Base-by-base conservation (phyloP, 495 filamentous ascomycete species). In the Aspergillus sparsus region DNA sequence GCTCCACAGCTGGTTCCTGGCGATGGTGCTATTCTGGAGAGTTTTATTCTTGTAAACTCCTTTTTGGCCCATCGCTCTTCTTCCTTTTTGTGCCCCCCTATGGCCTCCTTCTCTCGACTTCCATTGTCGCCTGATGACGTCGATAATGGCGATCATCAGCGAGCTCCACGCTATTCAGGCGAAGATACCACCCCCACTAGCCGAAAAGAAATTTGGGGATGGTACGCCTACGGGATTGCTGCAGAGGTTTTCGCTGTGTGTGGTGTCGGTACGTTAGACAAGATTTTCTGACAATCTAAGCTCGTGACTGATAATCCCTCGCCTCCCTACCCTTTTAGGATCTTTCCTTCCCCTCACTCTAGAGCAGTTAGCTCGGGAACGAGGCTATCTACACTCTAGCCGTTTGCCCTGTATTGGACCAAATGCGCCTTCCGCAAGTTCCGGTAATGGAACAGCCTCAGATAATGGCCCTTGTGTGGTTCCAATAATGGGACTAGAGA, bases 191-290 rank as follows among this genome's bases (percentile, higher is more conserved):
- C 90, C 21, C 80, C 87, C 57, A 96, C 92, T 16, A 91, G 86
- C 69, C 75, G 71, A 58, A 89, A 88, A 62, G 92, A 97, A 77
- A 82, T 96, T 34, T 78, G 81, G 49, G 92, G 92, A 60, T 97
- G 92, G 89, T 97, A 95, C 71, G 84, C 87, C 36, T 96, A 97
- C 71, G 89, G 85, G 33, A 93, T 93, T 75, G 92, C 92, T 18
- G 89, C 91, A 13, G 92, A 97, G 69, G 90, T 94, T 39, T 97
- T 95, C 70, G 91, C 93, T 7, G 89, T 97, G 35, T 96, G 91
- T 67, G 92, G 92, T 77, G 77, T 86, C 72, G 81, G 68, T 71
- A 63, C 44, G 63, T 55, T 41, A 45, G 27, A 5, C 13, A 33
- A 31, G 9, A 3, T 6, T 13, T 35, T n/a, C 32, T 18, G 10